phyloP scores from a whole-genome alignment of 495 filamentous ascomycete genomes.

The Penicillium pulvis region DNA sequence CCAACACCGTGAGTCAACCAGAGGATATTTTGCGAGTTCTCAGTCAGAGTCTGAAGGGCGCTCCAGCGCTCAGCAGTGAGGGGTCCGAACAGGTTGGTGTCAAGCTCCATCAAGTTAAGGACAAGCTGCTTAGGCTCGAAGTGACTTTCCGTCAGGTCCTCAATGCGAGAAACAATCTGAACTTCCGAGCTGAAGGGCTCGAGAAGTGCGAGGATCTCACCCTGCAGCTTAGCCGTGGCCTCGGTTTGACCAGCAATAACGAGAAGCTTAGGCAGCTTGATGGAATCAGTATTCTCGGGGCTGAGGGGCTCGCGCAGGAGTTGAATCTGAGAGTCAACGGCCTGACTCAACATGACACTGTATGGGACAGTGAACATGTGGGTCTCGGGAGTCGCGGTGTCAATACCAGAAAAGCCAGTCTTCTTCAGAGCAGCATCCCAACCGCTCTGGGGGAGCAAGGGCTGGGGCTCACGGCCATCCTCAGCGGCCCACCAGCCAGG shows the following conservation, averaged over 20 bases:
- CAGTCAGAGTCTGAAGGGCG: neutral
- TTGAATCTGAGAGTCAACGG: neutral
- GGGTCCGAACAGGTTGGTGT: neutral
- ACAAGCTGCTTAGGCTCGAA: neutral
- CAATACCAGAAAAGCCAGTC: neutral
- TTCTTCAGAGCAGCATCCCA: neutral
- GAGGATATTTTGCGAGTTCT: neutral
- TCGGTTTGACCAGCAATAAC: neutral
- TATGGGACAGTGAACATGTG: neutral
- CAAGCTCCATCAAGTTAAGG: neutral
- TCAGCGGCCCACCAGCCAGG: slow-evolving; percentile 32
- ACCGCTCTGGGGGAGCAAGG: neutral
- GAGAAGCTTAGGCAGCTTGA: neutral
- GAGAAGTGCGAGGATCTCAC: neutral
- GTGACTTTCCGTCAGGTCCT: neutral
- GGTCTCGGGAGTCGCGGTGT: neutral
- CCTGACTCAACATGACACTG: slow-evolving; percentile 2
- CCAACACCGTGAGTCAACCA: slow-evolving; percentile 1
- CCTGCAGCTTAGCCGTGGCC: neutral
- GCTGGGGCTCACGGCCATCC: slow-evolving; percentile 11
- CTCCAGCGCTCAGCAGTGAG: slow-evolving; percentile 2
- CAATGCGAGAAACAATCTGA: neutral
- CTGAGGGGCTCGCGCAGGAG: neutral
- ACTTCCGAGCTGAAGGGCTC: neutral
- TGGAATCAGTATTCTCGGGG: neutral